A percentile compares a stretch with the other conserved stretches of the same genome.
These are phyloP conservation scores for Cupressus sempervirens DNA, from an alignment of 75 land plant genomes.

Conservation along the genomic window DNA sequence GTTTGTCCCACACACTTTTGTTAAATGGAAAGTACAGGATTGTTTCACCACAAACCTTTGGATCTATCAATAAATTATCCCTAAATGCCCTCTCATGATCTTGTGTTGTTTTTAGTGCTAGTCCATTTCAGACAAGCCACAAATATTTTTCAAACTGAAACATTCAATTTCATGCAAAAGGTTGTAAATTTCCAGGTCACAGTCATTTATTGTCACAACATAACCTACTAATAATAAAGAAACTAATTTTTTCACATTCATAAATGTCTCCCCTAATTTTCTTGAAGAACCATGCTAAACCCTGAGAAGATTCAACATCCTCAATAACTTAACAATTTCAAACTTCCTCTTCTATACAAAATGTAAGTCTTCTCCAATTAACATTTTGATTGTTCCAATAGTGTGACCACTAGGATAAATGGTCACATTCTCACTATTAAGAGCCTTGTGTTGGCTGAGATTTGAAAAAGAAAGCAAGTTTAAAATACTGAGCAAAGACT, in stretches of 20 bases:
- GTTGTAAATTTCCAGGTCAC: constrained; percentile 59
- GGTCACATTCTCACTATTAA: constrained; percentile 6
- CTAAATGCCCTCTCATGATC: constrained; percentile 57
- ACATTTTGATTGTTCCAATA: background rate
- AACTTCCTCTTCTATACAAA: constrained; percentile 26
- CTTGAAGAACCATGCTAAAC: constrained; percentile 11
- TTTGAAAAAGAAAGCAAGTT: constrained; percentile 26
- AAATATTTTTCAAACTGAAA: constrained; percentile 21
- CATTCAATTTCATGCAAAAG: constrained; percentile 70
- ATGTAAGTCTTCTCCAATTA: background rate
- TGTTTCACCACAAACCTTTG: constrained; percentile 53
- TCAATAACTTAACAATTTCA: constrained; percentile 68
- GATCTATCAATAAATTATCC: constrained; percentile 71
- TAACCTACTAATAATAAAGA: constrained; percentile 74
- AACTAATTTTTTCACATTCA: constrained; percentile 50
- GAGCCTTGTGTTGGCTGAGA: background rate
- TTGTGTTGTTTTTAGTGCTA: constrained; percentile 48
- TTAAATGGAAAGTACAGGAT: constrained; percentile 64
- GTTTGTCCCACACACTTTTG: constrained; percentile 13
- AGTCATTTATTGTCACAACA: constrained; percentile 61
- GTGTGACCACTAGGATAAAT: background rate
- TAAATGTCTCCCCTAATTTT: constrained; percentile 12
- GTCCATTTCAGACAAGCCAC: constrained; percentile 55
- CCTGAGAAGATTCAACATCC: constrained; percentile 33
- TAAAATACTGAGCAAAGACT: constrained; percentile 54